A percentile compares a stretch with the other conserved stretches of the same genome.
Conservation (phyloP, 176 grass and related monocot genomes). For the Ananas comosus region DNA sequence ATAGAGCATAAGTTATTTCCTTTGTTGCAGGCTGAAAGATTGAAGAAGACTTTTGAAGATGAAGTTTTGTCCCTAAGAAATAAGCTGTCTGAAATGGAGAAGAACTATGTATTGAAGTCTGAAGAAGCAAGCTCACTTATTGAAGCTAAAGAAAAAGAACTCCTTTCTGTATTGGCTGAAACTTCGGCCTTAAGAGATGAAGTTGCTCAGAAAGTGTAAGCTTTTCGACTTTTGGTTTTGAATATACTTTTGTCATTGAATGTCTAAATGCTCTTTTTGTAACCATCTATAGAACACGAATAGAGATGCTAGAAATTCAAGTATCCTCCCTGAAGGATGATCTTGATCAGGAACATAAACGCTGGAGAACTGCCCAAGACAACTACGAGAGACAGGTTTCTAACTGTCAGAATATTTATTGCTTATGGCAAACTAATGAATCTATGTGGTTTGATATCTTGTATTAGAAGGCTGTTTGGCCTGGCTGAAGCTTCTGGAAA, state of each 20-base stretch:
- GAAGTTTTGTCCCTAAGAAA: constrained; percentile 64
- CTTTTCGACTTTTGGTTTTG: constrained; percentile 6
- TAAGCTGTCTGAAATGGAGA: constrained; percentile 71
- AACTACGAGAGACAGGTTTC: constrained; percentile 96
- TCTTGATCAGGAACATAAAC: constrained; percentile 64
- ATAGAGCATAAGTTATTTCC: background rate
- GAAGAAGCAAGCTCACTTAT: constrained; percentile 46
- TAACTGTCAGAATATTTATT: background rate
- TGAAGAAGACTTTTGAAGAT: constrained; percentile 57
- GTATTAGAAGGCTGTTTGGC: too few species aligned
- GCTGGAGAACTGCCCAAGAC: constrained; percentile 73
- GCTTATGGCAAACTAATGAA: too few species aligned
- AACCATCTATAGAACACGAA: constrained; percentile 35
- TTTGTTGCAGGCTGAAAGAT: constrained; percentile 52
- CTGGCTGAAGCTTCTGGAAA: too few species aligned
- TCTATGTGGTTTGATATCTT: too few species aligned
- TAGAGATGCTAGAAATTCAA: constrained; percentile 52
- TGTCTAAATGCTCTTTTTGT: constrained; percentile 12
- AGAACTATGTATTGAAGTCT: constrained; percentile 65
- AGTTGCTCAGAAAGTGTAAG: constrained; percentile 73
- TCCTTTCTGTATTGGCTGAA: constrained; percentile 54
- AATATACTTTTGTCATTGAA: background rate
- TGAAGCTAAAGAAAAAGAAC: constrained; percentile 79
- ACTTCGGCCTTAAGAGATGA: constrained; percentile 50
- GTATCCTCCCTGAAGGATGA: constrained; percentile 62